These are phyloP conservation scores for Candolleomyces aberdarensis DNA, from an alignment of 768 basidiomycete genomes.

Conservation along the genomic window DNA sequence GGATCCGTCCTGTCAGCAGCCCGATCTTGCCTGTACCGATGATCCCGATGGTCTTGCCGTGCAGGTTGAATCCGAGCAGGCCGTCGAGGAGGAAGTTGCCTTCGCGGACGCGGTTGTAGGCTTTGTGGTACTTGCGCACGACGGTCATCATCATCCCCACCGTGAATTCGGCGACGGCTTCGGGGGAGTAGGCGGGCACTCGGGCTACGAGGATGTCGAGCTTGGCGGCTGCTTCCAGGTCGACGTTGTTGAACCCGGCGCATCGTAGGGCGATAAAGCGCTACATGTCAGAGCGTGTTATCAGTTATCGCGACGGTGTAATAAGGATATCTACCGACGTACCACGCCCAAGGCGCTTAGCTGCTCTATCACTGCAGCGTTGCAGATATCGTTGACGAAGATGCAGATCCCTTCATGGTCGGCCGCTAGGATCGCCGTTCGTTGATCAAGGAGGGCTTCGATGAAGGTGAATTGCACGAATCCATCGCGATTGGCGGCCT, in stretches of 20 bases:
- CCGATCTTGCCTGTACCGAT: slow-evolving; percentile 45
- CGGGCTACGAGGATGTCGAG: slow-evolving; percentile 35
- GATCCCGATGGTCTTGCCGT: slow-evolving; percentile 40
- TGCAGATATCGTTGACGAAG: slow-evolving; percentile 43
- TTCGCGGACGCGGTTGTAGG: slow-evolving; percentile 42
- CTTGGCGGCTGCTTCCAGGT: slow-evolving; percentile 27
- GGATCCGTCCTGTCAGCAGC: slow-evolving; percentile 38
- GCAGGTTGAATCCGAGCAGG: slow-evolving; percentile 38
- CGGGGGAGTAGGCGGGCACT: slow-evolving; percentile 42
- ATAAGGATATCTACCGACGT: slow-evolving; percentile 6
- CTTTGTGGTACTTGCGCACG: slow-evolving; percentile 44
- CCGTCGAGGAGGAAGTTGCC: slow-evolving; percentile 45
- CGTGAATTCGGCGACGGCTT: slow-evolving; percentile 43
- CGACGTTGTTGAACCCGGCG: slow-evolving; percentile 43
- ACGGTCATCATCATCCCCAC: slow-evolving; percentile 47
- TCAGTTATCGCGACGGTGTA: background rate
- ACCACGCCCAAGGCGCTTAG: slow-evolving; percentile 35
- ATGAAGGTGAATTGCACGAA: slow-evolving; percentile 33
- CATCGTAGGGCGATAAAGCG: slow-evolving; percentile 40
- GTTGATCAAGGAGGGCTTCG: slow-evolving; percentile 33
- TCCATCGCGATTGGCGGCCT: slow-evolving; percentile 19
- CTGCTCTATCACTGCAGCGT: slow-evolving; percentile 28
- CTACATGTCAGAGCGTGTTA: slow-evolving; percentile 13
- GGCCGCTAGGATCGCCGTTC: slow-evolving; percentile 32
- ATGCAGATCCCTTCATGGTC: slow-evolving; percentile 38